Base-by-base conservation (phyloP, 176 grass and related monocot species). In the Oryza glumipatula region DNA sequence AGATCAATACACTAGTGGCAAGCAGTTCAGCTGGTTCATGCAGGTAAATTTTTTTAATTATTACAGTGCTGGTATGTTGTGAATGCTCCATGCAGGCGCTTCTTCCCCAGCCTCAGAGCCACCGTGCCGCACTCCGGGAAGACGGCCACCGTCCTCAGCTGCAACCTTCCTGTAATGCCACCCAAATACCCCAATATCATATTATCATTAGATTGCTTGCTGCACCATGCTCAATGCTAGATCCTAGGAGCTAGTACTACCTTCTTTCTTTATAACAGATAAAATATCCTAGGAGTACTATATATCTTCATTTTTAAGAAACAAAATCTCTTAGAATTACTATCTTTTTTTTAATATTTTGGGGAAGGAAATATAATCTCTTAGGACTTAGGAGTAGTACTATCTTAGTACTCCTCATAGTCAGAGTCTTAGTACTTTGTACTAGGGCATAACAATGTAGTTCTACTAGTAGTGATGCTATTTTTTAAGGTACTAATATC, bases 71-170 rank as follows among this genome's bases (percentile, higher is more conserved):
- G 54, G 54, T 58, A 63, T 63, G 89, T 94, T 35, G 74, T 82
- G 80, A 98, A 95, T 28, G 88, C 70, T 39, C 96, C 93, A 11
- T 14, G 77, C 24, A 98, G 72, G 19, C 91, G 83, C 85, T 91
- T 98, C 85, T 86, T 98, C 68, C 89, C 93, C 39, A 93, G 74
- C 56, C 85, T 87, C 81, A 98, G 65, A 14, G 71, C 83, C 65
- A 92, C 76, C 74, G 78, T 88, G 6, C 85, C 70, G 63, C 77
- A 78, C 89, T 77, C 83, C 44, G 66, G 68, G 86, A 73, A 88
- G 45, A 95, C 64, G 16, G 79, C 88, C 47, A 98, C 96, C 80
- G 70, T 80, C 74, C 88, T 89, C 68, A 87, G 51, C 33, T 89
- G 65, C 46, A 95, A 72, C 58, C 85, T 94, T 8, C 96, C 93